Evolutionary conservation across 371 early-diverging fungal genomes (phyloP).

Genomic region (Mortierella sp.): DNA sequence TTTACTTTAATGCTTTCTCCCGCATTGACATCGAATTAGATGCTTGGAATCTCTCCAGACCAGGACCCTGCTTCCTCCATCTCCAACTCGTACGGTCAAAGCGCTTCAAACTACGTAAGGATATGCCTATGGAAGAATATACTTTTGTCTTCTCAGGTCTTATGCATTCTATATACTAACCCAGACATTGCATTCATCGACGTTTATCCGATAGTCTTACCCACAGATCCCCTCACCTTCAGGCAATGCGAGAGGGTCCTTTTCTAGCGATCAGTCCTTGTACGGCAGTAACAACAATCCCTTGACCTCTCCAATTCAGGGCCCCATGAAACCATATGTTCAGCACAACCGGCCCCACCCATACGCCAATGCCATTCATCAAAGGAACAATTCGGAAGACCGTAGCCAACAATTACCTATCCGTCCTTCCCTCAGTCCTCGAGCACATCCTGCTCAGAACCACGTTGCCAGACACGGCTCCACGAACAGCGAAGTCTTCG

Average conservation of each 20-base stretch:
- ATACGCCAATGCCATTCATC: constrained; percentile 27
- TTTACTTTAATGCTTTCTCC: not conserved
- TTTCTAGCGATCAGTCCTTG: constrained; percentile 8
- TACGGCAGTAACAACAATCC: constrained; percentile 8
- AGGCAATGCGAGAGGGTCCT: constrained; percentile 13
- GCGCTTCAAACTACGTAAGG: constrained; percentile 29
- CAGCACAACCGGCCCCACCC: constrained; percentile 25
- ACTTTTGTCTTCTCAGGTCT: not conserved
- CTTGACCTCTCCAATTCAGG: constrained; percentile 24
- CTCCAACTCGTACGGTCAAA: constrained; percentile 6
- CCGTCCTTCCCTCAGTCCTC: constrained; percentile 23
- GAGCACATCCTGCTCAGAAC: constrained; percentile 1
- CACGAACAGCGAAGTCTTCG: constrained; percentile 12
- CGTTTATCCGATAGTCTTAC: not conserved
- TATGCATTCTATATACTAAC: not conserved
- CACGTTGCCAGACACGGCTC: not conserved
- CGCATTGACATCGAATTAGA: constrained; percentile 11
- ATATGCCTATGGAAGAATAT: not conserved
- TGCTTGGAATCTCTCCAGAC: constrained; percentile 44
- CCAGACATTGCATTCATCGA: too few relatives aligned
- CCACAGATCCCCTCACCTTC: constrained; percentile 18
- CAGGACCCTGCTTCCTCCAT: constrained; percentile 16
- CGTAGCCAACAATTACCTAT: constrained; percentile 20
- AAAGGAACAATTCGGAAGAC: constrained; percentile 32
- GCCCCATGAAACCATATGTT: constrained; percentile 14